Base-by-base conservation (phyloP, 768 basidiomycete species). In the Phanerochaete sordida region DNA sequence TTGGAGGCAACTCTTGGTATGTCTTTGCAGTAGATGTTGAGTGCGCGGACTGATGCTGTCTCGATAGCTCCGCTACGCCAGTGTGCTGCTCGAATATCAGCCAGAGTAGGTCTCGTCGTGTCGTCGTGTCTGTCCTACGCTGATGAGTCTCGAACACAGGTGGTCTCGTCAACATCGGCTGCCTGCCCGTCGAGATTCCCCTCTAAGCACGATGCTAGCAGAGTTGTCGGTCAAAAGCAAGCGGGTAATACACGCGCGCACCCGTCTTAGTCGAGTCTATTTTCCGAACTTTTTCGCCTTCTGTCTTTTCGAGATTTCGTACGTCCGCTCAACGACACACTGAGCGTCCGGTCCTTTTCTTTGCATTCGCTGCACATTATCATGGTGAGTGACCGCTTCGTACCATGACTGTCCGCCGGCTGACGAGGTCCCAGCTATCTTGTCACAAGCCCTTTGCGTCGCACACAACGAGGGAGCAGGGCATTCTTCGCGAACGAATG, bases 61-160 rank as follows among this genome's bases (percentile, higher is more conserved):
- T 15, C 2, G 37, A 8, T 37, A 69, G 68, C 56, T 31, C 45
- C 27, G 49, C 65, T 13, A 45, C 58, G 33, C 63, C 69, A 6
- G 67, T 72, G 19, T 72, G 70, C 62, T 70, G 70, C 64, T 61
- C 62, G 39, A 64, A 70, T 59, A 69, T 66, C 64, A 61, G 48
- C 15, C 69, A 60, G 58, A 60, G 69, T 70, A 49, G 57, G 67
- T 62, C n/a, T 9, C 39, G 19, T 43, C 8, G 7, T 12, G 7
- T 23, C 23, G 26, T 16, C 4, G 15, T 28, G 3, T 21, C 33
- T 21, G 6, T 9, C 16, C 23, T 6, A 7, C 33, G n/a, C 21
- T 30, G 9, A 45, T 39, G 23, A 24, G 24, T 49, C 11, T 11
- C 15, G 15, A 6, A 6, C 13, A 19, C 58, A 70, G 68, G 61